Percentiles rank a stretch among this genome's conserved stretches.
Evolutionary conservation across 495 filamentous ascomycete genomes (phyloP).

Genomic region (Talaromyces adpressus): DNA sequence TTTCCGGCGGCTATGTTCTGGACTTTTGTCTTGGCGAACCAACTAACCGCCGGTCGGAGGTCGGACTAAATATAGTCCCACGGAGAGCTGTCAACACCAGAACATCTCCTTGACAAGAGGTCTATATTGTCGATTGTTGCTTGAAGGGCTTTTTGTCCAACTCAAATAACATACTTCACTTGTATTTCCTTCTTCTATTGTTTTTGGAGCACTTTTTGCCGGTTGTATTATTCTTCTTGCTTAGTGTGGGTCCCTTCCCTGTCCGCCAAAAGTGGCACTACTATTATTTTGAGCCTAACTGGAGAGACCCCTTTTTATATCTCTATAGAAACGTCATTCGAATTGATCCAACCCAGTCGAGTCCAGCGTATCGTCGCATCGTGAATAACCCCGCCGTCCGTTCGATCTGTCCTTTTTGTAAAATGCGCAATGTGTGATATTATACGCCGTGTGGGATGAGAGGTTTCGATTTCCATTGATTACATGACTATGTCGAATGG

Average conservation of each 20-base stretch:
- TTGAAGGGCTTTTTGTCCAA: too few species aligned
- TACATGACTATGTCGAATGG: background rate
- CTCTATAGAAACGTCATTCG: slow-evolving; percentile 4
- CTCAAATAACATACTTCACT: too few species aligned
- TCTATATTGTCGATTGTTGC: background rate
- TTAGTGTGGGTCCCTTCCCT: background rate
- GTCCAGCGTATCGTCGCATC: background rate
- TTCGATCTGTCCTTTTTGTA: background rate
- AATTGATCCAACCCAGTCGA: background rate
- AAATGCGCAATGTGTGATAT: background rate
- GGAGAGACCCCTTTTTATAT: background rate
- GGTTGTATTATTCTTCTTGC: background rate
- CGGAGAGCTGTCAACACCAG: background rate
- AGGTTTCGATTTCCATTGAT: background rate
- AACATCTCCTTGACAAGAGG: background rate
- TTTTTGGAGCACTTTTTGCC: background rate
- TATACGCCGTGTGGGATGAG: background rate
- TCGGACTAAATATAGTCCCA: slow-evolving; percentile 10
- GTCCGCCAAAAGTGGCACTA: background rate
- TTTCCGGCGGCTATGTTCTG: background rate
- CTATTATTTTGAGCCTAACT: slow-evolving; percentile 4
- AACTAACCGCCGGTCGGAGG: background rate
- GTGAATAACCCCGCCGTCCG: background rate
- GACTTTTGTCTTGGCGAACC: background rate
- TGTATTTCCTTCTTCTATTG: background rate